phyloP scores from a whole-genome alignment of 2,329 filamentous ascomycete species.

The Colletotrichum spaethianum region DNA sequence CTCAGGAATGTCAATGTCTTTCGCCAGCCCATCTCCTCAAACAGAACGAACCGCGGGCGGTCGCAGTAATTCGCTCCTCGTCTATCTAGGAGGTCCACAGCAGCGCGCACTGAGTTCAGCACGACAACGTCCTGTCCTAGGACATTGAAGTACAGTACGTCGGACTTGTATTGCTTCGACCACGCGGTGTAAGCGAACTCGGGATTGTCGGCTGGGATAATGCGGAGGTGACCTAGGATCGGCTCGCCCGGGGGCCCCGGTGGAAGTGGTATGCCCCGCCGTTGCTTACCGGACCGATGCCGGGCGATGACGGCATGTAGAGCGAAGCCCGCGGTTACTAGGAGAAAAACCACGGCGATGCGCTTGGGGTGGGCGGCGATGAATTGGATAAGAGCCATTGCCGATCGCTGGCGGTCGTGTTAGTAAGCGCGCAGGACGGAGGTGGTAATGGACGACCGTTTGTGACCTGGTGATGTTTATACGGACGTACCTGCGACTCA shows the following conservation, averaged over 20 bases:
- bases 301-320: constrained; percentile 1
- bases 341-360: constrained; percentile 23
- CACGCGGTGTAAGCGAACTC: constrained; percentile 50
- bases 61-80: constrained; percentile 60
- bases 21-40: constrained; percentile 61
- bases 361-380: constrained; percentile 2
- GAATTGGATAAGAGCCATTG: background rate
- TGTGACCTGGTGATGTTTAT: background rate
- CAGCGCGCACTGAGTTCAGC: constrained; percentile 59
- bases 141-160: constrained; percentile 49
- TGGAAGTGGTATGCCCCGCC: constrained; percentile 45
- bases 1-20: constrained; percentile 60
- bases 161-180: constrained; percentile 65
- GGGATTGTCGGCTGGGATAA: constrained; percentile 55
- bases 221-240: constrained; percentile 59
- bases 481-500: background rate
- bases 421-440: background rate
- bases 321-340: constrained; percentile 5
- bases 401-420: background rate
- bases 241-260: constrained; percentile 53
- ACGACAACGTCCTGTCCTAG: constrained; percentile 55
- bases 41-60: constrained; percentile 59
- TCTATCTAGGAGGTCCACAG: constrained; percentile 60
- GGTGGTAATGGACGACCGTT: background rate
- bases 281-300: background rate